Evolutionary conservation across 2,329 filamentous ascomycete species (phyloP).

Genomic region (Penicillium sp.): DNA sequence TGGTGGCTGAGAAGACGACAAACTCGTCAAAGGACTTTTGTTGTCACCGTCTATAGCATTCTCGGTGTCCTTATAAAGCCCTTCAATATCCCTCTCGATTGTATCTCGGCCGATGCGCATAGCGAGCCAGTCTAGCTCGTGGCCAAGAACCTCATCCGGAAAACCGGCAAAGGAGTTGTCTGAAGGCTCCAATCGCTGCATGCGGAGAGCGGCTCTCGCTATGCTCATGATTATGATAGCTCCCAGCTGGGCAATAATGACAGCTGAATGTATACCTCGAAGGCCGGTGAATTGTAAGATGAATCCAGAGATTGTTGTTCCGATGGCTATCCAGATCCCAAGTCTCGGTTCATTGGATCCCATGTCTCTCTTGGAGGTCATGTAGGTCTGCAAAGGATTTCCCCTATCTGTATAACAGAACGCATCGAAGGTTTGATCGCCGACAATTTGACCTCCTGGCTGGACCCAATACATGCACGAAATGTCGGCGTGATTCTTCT

Average conservation of each 20-base stretch:
- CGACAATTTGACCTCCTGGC: conserved; percentile 19
- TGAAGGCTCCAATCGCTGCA: neutral
- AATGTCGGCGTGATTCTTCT: neutral
- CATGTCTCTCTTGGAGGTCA: neutral
- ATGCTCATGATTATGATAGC: neutral
- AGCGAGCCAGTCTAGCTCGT: conserved; percentile 2
- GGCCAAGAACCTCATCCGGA: neutral
- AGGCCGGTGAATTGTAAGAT: conserved; percentile 26
- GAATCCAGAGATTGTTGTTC: conserved; percentile 16
- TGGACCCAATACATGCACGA: conserved; percentile 19
- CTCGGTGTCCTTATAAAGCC: too few species aligned
- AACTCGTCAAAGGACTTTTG: neutral
- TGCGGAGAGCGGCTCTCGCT: neutral
- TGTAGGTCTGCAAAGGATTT: neutral
- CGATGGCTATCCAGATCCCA: conserved; percentile 6
- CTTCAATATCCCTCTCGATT: neutral
- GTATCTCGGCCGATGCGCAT: neutral
- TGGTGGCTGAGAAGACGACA: neutral
- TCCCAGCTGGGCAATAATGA: conserved; percentile 21
- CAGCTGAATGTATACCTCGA: conserved; percentile 18
- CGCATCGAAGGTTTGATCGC: conserved; percentile 24
- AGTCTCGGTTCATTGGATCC: neutral
- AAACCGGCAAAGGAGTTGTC: neutral
- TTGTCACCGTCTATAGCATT: too few species aligned
- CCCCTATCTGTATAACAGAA: conserved; percentile 8